Evolutionary conservation across 139 green algal genomes (phyloP), one percentile per base, ranked within the genome.

Genomic region (Micractinium conductrix): DNA sequence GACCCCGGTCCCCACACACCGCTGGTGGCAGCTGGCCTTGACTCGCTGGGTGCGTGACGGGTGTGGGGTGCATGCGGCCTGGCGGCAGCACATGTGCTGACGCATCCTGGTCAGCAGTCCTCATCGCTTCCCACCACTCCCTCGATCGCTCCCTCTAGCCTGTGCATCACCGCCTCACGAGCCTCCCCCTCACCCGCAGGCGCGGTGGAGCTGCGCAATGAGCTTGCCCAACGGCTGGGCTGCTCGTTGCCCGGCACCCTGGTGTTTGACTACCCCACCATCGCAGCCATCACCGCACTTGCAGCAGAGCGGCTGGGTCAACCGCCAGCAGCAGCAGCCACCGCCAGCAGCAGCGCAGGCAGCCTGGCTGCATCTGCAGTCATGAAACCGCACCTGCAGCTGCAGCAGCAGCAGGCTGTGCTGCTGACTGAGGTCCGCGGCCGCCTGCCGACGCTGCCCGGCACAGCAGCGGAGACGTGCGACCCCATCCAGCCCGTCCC

Each of bases 181-280:
- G 19, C 30, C 53, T 33, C 38, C 33, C 3, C 2, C 14, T 45
- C 4, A 19, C 19, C 35, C 44, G 78, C 78, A 83, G 78, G 78
- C 33, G 62, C 87, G 1, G 86, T 92, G 30, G 86, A 89, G 71
- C 80, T 92, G 53, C 44, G 78, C 30, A 86, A 93, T 22, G 70
- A 85, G 10, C 21, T 93, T 0, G 38, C 38, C n/a, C 19, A 42
- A 17, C 43, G 40, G 3, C 68, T 92, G 55, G 85, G 81, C 28
- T 14, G 82, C 14, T 43, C 76, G 22, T 76, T 94, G 48, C 82
- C 90, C 0, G 71, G 68, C 42, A 94, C 91, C 2, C 73, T 86
- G 6, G 67, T 94, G 37, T 95, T 93, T 78, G 93, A 96, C 84
- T 89, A 93, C 76, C 93, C 92, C n/a, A 93, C 91, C 0, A 58